Conservation (phyloP, 805 yeast genomes). For the Huiozyma sinensis region DNA sequence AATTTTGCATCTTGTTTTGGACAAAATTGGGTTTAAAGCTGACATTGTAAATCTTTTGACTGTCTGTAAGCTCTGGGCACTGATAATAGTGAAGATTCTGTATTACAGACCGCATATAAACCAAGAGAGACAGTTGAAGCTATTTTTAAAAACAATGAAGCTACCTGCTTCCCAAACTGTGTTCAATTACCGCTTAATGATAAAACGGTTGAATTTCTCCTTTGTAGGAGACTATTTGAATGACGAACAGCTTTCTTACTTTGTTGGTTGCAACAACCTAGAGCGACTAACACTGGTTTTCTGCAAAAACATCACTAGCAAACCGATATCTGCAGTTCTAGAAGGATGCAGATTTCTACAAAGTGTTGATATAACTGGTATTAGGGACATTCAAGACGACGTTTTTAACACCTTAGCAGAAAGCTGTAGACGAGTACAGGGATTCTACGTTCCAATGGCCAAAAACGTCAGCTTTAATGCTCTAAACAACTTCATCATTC, state of each 20-base stretch:
- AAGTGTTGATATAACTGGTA: conserved; percentile 81
- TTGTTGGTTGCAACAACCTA: conserved; percentile 60
- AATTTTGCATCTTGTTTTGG: conserved; percentile 54
- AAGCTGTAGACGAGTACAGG: conserved; percentile 71
- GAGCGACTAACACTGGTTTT: conserved; percentile 81
- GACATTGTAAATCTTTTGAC: conserved; percentile 54
- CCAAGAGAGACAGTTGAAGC: conserved; percentile 42
- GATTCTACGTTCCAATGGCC: conserved; percentile 82
- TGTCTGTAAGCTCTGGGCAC: conserved; percentile 75
- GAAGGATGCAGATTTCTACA: conserved; percentile 60
- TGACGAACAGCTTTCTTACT: conserved; percentile 49
- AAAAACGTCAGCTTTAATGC: conserved; percentile 57
- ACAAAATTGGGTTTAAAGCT: conserved; percentile 46
- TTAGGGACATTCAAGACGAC: conserved; percentile 55
- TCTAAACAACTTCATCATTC: conserved; percentile 42
- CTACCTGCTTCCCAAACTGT: conserved; percentile 31
- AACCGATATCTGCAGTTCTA: conserved; percentile 52
- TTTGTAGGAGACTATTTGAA: conserved; percentile 58
- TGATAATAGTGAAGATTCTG: conserved; percentile 61
- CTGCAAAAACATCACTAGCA: conserved; percentile 54
- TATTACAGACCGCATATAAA: conserved; percentile 81
- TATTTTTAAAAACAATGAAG: conserved; percentile 27
- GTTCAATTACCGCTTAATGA: conserved; percentile 58
- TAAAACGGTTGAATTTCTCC: conserved; percentile 72
- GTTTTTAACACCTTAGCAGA: conserved; percentile 57